Evolutionary conservation across 441 rosid species (phyloP), one percentile per base, ranked within the genome.

Genomic region (Populus hybrid): DNA sequence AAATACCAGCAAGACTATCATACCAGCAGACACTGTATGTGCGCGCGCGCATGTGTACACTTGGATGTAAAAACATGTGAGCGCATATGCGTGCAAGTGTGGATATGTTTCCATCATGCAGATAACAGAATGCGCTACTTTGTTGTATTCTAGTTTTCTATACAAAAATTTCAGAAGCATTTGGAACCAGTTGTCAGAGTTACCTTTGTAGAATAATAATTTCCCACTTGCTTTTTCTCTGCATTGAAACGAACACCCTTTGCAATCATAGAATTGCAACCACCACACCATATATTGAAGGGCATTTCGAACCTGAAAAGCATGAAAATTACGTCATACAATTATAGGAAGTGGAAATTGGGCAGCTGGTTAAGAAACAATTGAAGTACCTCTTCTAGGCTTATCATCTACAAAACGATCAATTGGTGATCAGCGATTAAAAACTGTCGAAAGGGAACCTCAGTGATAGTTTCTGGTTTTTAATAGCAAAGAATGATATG

Each of bases 191-290:
- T 1, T 61, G 59, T 9, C 36, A 32, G 69, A 76, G 9, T 0
- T 83, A 95, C 99, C 98, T 96, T 96, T 32, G 98, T 94, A 42
- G 98, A 96, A 85, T 94, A 96, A 84, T 94, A 96, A 84, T 92
- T 92, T 74, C 98, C 98, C 76, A 94, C 94, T 94, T 94, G 97
- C 85, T 96, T 96, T 79, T 96, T 94, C 84, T 94, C 98, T 46
- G 98, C 96, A 83, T 96, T 94, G 79, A 96, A 93, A 59, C 98
- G 84, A 75, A 92, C 98, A 82, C 97, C 98, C 90, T 94, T 96
- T 67, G 88, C 98, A 50, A 96, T 92, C 98, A 96, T 92, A 78
- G 95, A 89, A 78, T 87, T 92, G 91, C 98, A 92, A 74, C 99
- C 98, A 69, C 97, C 99, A 76, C 97, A 94, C 98, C 98, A 96